phyloP scores from a whole-genome alignment of 371 early-diverging fungal genomes.

The Rhizomucor miehei region DNA sequence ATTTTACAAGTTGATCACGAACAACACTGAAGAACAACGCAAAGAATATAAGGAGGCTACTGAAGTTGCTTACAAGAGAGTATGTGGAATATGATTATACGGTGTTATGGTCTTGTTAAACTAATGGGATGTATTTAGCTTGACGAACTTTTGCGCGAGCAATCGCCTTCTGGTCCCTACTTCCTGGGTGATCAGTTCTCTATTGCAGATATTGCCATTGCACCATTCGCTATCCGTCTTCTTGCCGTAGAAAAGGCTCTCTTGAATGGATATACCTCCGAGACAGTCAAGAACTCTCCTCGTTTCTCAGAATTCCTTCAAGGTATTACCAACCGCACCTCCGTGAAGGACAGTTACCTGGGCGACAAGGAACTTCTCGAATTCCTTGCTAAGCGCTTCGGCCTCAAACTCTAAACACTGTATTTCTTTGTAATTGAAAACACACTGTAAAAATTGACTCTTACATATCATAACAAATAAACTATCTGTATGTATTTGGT shows the following conservation, averaged over 20 bases:
- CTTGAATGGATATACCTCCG: constrained; percentile 17
- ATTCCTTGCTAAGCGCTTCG: neutral
- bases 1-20: constrained; percentile 24
- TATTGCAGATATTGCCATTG: constrained; percentile 56
- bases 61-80: constrained; percentile 23
- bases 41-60: constrained; percentile 15
- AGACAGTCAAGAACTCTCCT: constrained; percentile 16
- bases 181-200: constrained; percentile 58
- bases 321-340: constrained; percentile 23
- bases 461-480: too few relatives aligned
- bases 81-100: constrained; percentile 10
- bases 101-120: neutral
- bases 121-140: constrained; percentile 10
- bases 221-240: constrained; percentile 48
- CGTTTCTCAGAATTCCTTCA: constrained; percentile 34
- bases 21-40: constrained; percentile 22
- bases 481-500: too few relatives aligned
- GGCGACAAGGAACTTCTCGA: constrained; percentile 13
- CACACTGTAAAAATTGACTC: too few relatives aligned
- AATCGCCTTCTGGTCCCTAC: constrained; percentile 57
- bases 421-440: too few relatives aligned
- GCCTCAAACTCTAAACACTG: neutral
- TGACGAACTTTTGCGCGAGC: constrained; percentile 42
- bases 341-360: constrained; percentile 20
- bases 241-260: constrained; percentile 6